Evolutionary conservation across 192 early-diverging fungal species (phyloP).

Genomic region (Linnemannia zychae): DNA sequence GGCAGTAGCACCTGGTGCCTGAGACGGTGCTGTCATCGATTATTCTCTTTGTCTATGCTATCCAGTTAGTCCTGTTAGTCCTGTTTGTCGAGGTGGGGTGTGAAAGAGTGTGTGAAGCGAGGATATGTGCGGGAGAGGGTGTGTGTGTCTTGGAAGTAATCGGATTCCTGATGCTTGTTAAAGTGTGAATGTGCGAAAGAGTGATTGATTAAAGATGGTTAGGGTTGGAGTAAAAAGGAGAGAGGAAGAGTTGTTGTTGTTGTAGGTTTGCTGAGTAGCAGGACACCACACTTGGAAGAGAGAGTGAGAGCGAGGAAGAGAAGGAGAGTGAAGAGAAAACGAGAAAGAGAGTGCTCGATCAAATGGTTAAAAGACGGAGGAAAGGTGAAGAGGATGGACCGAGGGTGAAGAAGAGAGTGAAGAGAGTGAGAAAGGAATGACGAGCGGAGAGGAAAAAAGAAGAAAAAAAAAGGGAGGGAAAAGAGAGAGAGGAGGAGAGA

Average conservation of each 20-base stretch:
- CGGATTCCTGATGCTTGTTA: too few species aligned
- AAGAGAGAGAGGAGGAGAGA: neutral
- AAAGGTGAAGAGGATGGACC: neutral
- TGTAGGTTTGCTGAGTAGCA: too few species aligned
- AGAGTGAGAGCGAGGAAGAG: neutral
- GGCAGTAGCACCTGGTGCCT: slow-evolving; percentile 30
- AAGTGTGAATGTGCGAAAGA: neutral
- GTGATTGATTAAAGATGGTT: neutral
- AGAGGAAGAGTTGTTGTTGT: slow-evolving; percentile 11
- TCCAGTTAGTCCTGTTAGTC: neutral
- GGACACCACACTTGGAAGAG: too few species aligned
- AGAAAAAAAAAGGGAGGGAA: neutral
- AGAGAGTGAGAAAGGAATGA: neutral
- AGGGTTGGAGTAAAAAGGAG: neutral
- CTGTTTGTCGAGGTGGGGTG: neutral
- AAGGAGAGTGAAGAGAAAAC: neutral
- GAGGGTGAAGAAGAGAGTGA: neutral
- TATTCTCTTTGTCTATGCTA: neutral
- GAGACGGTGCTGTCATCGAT: slow-evolving; percentile 45
- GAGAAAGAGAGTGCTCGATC: neutral
- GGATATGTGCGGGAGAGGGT: neutral
- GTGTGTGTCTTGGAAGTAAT: too few species aligned
- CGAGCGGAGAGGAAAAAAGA: neutral
- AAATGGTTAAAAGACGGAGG: too few species aligned
- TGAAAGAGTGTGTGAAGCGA: neutral